Evolutionary conservation across 1,139 yeast genomes (phyloP), one percentile per base, ranked within the genome.

Genomic region (Scheffersomyces segobiensis): DNA sequence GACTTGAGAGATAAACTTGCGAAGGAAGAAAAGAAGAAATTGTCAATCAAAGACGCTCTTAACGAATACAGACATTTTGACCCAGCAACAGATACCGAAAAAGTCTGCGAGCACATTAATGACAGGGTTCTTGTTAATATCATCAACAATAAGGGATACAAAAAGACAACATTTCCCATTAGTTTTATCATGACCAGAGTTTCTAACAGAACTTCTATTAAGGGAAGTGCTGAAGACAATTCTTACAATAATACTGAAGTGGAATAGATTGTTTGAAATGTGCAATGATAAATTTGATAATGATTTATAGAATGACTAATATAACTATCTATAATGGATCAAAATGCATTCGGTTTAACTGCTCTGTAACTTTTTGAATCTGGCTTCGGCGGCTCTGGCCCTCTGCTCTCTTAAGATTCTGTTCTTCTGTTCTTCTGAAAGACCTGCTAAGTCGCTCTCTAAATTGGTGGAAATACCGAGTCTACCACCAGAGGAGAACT

Each of bases 331-430:
- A 32, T 32, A 10, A 32, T 20, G 19, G n/a, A 8, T 42, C 19
- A 49, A 7, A 22, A 50, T 20, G 18, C 17, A 26, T 49, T 48
- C 46, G 53, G 42, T 49, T 48, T 50, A 55, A 24, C 50, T 42
- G 24, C 17, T 39, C 42, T 54, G 57, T 47, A 53, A 18, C 47
- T 61, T 62, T 53, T 71, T 76, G 59, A 93, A 70, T 65, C 99
- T 81, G 0, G 96, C 97, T 71, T 95, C 98, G 0, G 97, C 98
- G 0, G 99, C 99, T 60, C 98, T 81, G 0, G 98, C 98, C 57
- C 99, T 79, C 69, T 95, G 93, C 67, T 95, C 99, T 61, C 99
- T 84, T 89, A 93, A 93, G 46, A 95, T 74, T 67, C 87, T 83
- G 82, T 82, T 81, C 67, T 85, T 83, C 63, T 93, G 97, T 50